These are phyloP conservation scores for Tetrapisispora iriomotensis DNA, from an alignment of 805 yeast genomes.

Conservation along the genomic window DNA sequence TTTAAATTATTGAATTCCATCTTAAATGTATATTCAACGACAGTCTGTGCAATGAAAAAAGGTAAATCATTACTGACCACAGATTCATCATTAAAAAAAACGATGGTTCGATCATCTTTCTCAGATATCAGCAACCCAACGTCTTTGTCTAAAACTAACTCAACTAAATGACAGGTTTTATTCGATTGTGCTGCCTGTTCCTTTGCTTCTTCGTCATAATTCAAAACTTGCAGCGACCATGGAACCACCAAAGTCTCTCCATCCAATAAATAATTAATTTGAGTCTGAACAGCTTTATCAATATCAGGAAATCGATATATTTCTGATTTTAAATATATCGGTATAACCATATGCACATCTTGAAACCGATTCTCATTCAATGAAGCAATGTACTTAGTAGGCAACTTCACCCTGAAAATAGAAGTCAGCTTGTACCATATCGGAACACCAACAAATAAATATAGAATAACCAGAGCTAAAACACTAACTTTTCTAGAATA, in stretches of 20 bases:
- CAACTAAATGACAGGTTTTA: slow-evolving; percentile 28
- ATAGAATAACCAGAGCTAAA: slow-evolving; percentile 11
- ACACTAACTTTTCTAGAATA: not conserved
- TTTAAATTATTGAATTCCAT: slow-evolving; percentile 32
- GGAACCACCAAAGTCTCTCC: slow-evolving; percentile 23
- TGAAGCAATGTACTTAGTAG: slow-evolving; percentile 29
- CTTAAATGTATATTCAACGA: slow-evolving; percentile 37
- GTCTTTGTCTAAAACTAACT: slow-evolving; percentile 32
- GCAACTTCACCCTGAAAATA: slow-evolving; percentile 34
- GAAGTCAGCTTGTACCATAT: slow-evolving; percentile 35
- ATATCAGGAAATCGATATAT: slow-evolving; percentile 5
- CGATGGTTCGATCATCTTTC: slow-evolving; percentile 30
- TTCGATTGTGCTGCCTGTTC: slow-evolving; percentile 6
- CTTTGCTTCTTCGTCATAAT: slow-evolving; percentile 13
- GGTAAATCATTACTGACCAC: slow-evolving; percentile 55
- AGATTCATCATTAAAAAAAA: slow-evolving; percentile 28
- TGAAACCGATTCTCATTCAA: slow-evolving; percentile 32
- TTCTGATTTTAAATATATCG: slow-evolving; percentile 28
- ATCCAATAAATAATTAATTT: slow-evolving; percentile 18
- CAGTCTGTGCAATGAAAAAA: slow-evolving; percentile 45
- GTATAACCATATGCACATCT: slow-evolving; percentile 37
- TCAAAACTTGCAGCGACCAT: slow-evolving; percentile 28
- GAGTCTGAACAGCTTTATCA: slow-evolving; percentile 5
- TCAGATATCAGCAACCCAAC: slow-evolving; percentile 39
- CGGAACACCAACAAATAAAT: slow-evolving; percentile 32